Evolutionary conservation across 1,284 basidiomycete genomes (phyloP).

Genomic region (Phellinidium pouzarii): DNA sequence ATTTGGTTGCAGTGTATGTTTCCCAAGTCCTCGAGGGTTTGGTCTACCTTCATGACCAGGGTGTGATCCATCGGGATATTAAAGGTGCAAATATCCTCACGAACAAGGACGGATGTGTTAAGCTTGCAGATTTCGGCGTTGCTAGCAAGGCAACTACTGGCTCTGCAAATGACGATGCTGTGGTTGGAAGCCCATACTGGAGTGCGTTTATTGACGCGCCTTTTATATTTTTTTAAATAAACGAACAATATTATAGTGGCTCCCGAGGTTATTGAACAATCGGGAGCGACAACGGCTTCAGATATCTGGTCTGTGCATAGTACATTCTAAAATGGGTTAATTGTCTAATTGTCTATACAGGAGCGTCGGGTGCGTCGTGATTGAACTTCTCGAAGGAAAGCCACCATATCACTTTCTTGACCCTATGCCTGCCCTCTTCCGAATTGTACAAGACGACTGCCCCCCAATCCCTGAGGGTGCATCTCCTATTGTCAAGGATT

Average conservation of each 20-base stretch:
- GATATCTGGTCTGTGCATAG: conserved; percentile 78
- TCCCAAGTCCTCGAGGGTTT: conserved; percentile 90
- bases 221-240: conserved; percentile 22
- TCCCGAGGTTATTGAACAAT: conserved; percentile 96
- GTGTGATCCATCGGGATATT: conserved; percentile 98
- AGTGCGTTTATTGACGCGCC: conserved; percentile 45
- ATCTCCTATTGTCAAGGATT: conserved; percentile 92
- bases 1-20: conserved; percentile 93
- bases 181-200: conserved; percentile 97
- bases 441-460: conserved; percentile 96
- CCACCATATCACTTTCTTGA: conserved; percentile 95
- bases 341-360: conserved; percentile 29
- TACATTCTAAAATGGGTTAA: background rate
- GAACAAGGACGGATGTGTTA: conserved; percentile 97
- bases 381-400: conserved; percentile 92
- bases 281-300: conserved; percentile 91
- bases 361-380: conserved; percentile 95
- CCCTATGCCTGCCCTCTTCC: conserved; percentile 96
- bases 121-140: conserved; percentile 92
- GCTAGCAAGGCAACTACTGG: conserved; percentile 61
- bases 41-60: conserved; percentile 93
- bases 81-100: conserved; percentile 97
- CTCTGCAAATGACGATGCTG: conserved; percentile 76
- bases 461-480: conserved; percentile 94
- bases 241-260: conserved; percentile 58